Evolutionary conservation across 495 filamentous ascomycete species (phyloP), one percentile per base, ranked within the genome.

Genomic region (Pseudoneurospora amorphoporcata): DNA sequence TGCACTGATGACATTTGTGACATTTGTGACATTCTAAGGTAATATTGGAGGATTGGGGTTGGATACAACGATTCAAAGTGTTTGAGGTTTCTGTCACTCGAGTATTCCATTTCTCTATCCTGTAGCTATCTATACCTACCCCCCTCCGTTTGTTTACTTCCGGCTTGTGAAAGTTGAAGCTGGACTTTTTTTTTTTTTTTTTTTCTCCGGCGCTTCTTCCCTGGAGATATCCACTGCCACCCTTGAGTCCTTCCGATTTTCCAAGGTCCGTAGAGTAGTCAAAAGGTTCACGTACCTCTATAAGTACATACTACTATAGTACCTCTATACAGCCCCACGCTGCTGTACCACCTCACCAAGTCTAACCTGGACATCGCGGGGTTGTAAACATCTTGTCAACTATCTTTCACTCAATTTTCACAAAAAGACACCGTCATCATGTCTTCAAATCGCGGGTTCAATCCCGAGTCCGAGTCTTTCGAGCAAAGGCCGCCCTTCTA

Each of bases 401-500:
- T 65, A 7, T 12, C 23, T 65, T 65, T 8, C 29, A 65, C 53
- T 65, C 53, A 35, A 35, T 23, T 65, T 35, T 65, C 29, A 65
- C 53, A 65, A 61, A 3, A 35, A 65, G 12, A 17, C 39, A 14
- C 69, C 69, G 37, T 39, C 37, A 40, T 0, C 7, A 81, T 81
- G 80, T 23, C 76, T 35, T 78, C 77, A 4, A 53, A 70, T 38
- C 70, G 73, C 39, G 69, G 35, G 19, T 75, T 81, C 68, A 82
- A 83, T 70, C 83, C 83, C 3, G 88, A 88, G 39, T 88, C 89
- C 69, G 83, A 87, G 9, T 80, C 79, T 71, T 81, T 74, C 35
- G 79, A 82, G 53, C 78, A 74, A 35, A 81, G 84, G 39, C 91
- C 92, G 19, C 81, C 81, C 1, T 94, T 95, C 77, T 94, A 90